Base-by-base conservation (phyloP, 192 early-diverging fungal species). In the Linnemannia hyalina region DNA sequence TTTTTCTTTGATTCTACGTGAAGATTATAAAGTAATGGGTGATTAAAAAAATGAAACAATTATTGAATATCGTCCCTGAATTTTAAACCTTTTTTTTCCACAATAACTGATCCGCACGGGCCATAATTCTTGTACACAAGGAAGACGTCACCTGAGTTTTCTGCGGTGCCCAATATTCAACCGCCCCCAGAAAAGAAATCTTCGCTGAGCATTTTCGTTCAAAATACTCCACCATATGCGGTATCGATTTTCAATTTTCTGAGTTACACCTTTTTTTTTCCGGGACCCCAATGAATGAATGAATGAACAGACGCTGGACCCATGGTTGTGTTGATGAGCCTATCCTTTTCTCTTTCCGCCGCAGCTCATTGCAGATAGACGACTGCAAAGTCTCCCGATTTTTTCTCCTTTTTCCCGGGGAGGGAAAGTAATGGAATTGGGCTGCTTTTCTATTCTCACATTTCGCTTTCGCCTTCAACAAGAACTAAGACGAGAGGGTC, bases 101-200 rank as follows among this genome's bases (percentile, higher is more conserved):
- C 18, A 55, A 55, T 29, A n/a, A 32, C 11, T 65, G 60, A 65
- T 32, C 29, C 29, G 60, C 60, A 65, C 60, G 60, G 60, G 29
- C 60, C 60, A 65, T 26, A 26, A 35, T 3, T 65, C 60, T 65
- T 65, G 60, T 29, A 4, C 29, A 57, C 16, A 15, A 23, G 9
- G 60, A 32, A 26, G 26, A 65, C 60, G 60, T 65, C 60, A 65
- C 72, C 79, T 69, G 55, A 81, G 60, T 29, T 70, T 75, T 36
- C 16, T 36, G 13, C 13, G 49, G 49, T 52, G 20, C 18, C 49
- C 20, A 52, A 52, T 15, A 4, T 32, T 32, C 29, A 6, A 26
- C 55, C 7, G 0, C 9, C 60, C 60, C 29, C 60, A 65, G 60
- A 65, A 65, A 65, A 65, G 60, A 65, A 65, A 65, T 11, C 60